Evolutionary conservation across 73 alveolate species (phyloP).

Genomic region (Tetrahymena thermophila): DNA sequence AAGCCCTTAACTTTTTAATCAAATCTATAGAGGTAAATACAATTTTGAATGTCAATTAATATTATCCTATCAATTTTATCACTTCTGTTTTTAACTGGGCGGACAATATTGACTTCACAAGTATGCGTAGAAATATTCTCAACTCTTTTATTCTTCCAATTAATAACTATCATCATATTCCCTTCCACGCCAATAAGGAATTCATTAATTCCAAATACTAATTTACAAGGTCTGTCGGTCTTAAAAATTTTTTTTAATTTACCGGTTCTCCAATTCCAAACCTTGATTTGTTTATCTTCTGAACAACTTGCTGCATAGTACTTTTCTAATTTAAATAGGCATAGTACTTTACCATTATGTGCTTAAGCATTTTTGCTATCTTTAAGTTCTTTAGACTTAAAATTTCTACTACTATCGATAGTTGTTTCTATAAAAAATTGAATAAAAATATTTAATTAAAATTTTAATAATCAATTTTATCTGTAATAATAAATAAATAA

Average conservation of each 20-base stretch:
- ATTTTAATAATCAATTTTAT: background rate
- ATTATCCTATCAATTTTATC: background rate
- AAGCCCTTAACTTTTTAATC: background rate
- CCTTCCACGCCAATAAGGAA: background rate
- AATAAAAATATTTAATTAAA: background rate
- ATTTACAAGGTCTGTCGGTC: background rate
- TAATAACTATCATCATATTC: background rate
- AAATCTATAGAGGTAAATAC: background rate
- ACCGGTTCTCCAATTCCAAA: conserved; percentile 3
- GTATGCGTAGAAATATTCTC: background rate
- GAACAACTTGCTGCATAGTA: background rate
- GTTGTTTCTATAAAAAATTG: background rate
- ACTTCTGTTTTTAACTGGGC: background rate
- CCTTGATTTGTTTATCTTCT: background rate
- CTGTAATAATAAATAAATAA: background rate
- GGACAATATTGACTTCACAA: background rate
- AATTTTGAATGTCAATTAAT: background rate
- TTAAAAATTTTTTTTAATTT: background rate
- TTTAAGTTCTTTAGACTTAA: background rate
- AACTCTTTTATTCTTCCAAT: background rate
- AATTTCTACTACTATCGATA: background rate
- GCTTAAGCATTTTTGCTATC: background rate
- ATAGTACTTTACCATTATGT: background rate
- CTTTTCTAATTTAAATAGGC: background rate
- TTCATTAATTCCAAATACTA: background rate